Percentiles rank a stretch among this genome's conserved stretches.
Evolutionary conservation across 176 grass and related monocot species (phyloP).

Genomic region (Cenchrus purpureus): DNA sequence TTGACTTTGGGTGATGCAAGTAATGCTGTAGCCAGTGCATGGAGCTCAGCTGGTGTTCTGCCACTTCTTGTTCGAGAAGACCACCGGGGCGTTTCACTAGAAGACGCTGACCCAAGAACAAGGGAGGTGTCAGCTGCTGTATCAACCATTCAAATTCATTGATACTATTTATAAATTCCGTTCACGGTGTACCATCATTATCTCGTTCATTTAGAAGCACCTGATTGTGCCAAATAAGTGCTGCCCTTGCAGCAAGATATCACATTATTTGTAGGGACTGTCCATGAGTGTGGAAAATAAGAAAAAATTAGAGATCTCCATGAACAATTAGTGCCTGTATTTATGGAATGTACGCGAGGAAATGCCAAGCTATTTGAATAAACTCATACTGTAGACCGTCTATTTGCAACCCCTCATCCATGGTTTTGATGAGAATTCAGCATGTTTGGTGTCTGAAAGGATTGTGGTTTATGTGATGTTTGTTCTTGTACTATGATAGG

Average conservation of each 20-base stretch:
- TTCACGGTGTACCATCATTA: constrained; percentile 10
- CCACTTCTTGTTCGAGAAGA: constrained; percentile 91
- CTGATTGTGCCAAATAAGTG: constrained; percentile 40
- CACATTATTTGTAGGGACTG: constrained; percentile 20
- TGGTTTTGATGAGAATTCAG: background rate
- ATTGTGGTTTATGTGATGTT: background rate
- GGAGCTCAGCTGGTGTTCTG: constrained; percentile 71
- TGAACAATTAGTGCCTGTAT: background rate
- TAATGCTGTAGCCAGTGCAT: constrained; percentile 55
- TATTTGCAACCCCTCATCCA: background rate
- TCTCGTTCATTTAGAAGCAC: constrained; percentile 42
- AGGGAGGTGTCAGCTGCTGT: constrained; percentile 74
- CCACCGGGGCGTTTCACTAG: constrained; percentile 70
- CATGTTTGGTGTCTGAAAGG: constrained; percentile 4
- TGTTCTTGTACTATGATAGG: background rate
- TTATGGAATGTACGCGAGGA: background rate
- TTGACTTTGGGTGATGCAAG: constrained; percentile 79
- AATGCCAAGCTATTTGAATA: constrained; percentile 7
- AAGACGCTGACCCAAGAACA: constrained; percentile 87
- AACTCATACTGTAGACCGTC: background rate
- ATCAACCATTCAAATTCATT: constrained; percentile 73
- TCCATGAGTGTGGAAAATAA: constrained; percentile 34
- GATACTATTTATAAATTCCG: constrained; percentile 24
- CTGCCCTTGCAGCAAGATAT: constrained; percentile 13
- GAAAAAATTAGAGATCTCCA: background rate